phyloP scores from a whole-genome alignment of 2,329 filamentous ascomycete species.

The Penicillium crustosum region DNA sequence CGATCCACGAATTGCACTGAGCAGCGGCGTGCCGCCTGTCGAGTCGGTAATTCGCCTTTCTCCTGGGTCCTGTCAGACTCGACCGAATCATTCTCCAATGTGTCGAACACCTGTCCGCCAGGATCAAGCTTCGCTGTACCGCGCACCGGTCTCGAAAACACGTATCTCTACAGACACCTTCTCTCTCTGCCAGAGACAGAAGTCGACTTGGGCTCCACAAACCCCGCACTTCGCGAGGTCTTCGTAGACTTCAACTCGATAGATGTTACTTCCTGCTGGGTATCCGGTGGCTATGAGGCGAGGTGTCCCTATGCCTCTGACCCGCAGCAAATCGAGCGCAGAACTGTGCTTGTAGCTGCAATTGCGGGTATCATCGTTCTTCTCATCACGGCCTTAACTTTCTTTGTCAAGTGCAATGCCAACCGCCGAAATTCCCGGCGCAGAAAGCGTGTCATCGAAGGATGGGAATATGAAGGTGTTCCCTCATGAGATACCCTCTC shows the following conservation, averaged over 20 bases:
- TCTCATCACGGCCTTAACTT: slow-evolving; percentile 58
- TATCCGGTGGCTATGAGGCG: slow-evolving; percentile 54
- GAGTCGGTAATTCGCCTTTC: slow-evolving; percentile 55
- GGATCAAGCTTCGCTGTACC: slow-evolving; percentile 57
- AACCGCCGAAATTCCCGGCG: slow-evolving; percentile 57
- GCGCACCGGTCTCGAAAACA: slow-evolving; percentile 63
- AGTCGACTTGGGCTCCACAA: slow-evolving; percentile 27
- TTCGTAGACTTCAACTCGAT: slow-evolving; percentile 65
- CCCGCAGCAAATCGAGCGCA: slow-evolving; percentile 44
- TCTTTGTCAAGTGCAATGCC: slow-evolving; percentile 65
- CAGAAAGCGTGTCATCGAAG: slow-evolving; percentile 52
- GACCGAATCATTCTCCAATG: slow-evolving; percentile 45
- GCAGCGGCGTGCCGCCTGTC: slow-evolving; percentile 57
- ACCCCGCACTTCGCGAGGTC: slow-evolving; percentile 39
- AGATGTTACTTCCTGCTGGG: slow-evolving; percentile 60
- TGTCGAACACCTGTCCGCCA: slow-evolving; percentile 50
- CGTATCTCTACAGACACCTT: slow-evolving; percentile 53
- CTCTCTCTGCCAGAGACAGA: slow-evolving; percentile 31
- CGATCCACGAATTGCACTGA: slow-evolving; percentile 56
- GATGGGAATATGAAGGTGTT: slow-evolving; percentile 69
- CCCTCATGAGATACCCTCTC: slow-evolving; percentile 43
- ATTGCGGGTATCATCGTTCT: slow-evolving; percentile 64
- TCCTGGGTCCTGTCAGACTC: slow-evolving; percentile 55
- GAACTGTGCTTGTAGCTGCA: slow-evolving; percentile 59
- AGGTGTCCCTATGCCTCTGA: slow-evolving; percentile 59